These are phyloP conservation scores for Termitomyces eurrhizus DNA, from an alignment of 768 basidiomycete species.

Conservation along the genomic window DNA sequence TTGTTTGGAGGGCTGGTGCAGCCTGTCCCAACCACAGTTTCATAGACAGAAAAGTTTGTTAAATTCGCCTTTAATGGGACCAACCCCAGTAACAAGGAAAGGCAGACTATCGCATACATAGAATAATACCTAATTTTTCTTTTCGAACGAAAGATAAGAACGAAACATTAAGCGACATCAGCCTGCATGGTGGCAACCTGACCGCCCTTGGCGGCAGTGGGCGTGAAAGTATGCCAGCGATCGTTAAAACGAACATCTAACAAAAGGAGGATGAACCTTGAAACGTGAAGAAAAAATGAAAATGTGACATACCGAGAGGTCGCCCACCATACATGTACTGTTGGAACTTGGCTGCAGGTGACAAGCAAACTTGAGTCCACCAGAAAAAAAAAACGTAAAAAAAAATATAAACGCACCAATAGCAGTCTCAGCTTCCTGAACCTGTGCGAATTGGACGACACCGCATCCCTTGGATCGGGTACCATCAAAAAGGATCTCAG, in stretches of 20 bases:
- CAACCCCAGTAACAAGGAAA: background rate
- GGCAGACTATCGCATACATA: background rate
- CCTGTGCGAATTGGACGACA: slow-evolving; percentile 90
- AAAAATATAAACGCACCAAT: slow-evolving; percentile 52
- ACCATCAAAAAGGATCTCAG: slow-evolving; percentile 93
- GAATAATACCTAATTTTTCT: background rate
- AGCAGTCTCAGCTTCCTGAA: slow-evolving; percentile 89
- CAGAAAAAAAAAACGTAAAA: background rate
- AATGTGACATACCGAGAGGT: slow-evolving; percentile 59
- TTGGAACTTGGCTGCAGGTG: slow-evolving; percentile 77
- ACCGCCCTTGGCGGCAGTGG: slow-evolving; percentile 85
- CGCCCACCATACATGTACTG: slow-evolving; percentile 93
- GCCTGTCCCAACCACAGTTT: too few species aligned
- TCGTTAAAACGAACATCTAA: slow-evolving; percentile 92
- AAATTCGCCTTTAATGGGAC: background rate
- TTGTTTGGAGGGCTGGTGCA: too few species aligned
- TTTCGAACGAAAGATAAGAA: background rate
- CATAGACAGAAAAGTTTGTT: background rate
- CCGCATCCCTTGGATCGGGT: slow-evolving; percentile 92
- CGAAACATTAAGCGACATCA: slow-evolving; percentile 29
- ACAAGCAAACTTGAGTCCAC: background rate
- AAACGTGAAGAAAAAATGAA: background rate
- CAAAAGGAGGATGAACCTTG: slow-evolving; percentile 1
- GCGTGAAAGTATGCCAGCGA: slow-evolving; percentile 91
- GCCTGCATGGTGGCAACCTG: slow-evolving; percentile 65